A percentile compares a stretch with the other conserved stretches of the same genome.
Conservation (phyloP, 179 eudicot species). For the Camellia oleifera region DNA sequence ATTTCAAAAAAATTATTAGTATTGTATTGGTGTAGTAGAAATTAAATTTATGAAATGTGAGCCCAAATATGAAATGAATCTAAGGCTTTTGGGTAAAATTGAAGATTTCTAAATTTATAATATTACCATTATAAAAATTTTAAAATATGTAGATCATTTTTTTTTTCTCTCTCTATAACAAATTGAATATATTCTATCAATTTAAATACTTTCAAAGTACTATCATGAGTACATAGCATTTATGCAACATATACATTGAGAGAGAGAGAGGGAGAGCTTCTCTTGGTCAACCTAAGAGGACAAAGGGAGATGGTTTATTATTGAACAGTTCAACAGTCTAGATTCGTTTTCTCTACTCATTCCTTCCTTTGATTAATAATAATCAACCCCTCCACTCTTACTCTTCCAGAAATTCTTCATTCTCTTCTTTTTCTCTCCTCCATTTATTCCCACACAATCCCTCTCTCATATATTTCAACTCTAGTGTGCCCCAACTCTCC, state of each 20-base stretch:
- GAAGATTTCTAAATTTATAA: too few species aligned
- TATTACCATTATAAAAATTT: too few species aligned
- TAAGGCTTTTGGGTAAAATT: too few species aligned
- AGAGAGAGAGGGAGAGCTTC: slow-evolving; percentile 7
- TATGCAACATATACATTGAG: not conserved
- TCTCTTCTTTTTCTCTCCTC: not conserved
- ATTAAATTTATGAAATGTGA: too few species aligned
- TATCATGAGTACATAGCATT: too few species aligned
- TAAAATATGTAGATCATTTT: too few species aligned
- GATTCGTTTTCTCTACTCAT: slow-evolving; percentile 21
- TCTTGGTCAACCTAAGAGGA: slow-evolving; percentile 27
- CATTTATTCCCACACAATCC: not conserved
- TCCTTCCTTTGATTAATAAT: not conserved
- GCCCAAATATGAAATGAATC: too few species aligned
- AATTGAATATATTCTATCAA: too few species aligned
- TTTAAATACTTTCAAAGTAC: too few species aligned
- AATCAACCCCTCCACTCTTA: not conserved
- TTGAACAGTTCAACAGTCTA: slow-evolving; percentile 8
- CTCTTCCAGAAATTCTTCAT: not conserved
- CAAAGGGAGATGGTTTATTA: slow-evolving; percentile 20
- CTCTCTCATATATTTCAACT: slow-evolving; percentile 5
- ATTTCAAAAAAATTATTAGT: too few species aligned
- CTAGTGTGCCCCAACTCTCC: not conserved
- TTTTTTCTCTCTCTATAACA: too few species aligned
- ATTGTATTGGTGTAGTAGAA: too few species aligned